Evolutionary conservation across 768 basidiomycete genomes (phyloP).

Genomic region (Floccularia luteovirens): DNA sequence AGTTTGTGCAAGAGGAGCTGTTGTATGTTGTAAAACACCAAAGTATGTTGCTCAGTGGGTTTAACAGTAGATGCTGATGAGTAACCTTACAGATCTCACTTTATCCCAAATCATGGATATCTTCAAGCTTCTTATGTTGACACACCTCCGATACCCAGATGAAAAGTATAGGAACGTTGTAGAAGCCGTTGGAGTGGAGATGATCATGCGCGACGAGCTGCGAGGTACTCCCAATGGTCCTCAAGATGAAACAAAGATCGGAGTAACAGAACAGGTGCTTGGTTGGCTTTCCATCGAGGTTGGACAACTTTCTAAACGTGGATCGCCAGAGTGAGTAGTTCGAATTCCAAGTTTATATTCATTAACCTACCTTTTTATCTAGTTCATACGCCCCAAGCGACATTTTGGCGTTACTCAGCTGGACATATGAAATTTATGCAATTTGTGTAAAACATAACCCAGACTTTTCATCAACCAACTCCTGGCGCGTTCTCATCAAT

Average conservation of each 20-base stretch:
- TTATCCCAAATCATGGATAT: slow-evolving; percentile 60
- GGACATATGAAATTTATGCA: slow-evolving; percentile 60
- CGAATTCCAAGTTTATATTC: not conserved
- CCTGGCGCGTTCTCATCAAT: slow-evolving; percentile 46
- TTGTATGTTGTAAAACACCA: slow-evolving; percentile 46
- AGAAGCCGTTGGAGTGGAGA: slow-evolving; percentile 53
- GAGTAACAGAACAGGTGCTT: slow-evolving; percentile 62
- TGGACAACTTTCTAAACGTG: slow-evolving; percentile 43
- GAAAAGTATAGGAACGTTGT: slow-evolving; percentile 63
- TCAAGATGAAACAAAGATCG: slow-evolving; percentile 37
- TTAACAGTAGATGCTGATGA: not conserved
- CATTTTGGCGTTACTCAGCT: slow-evolving; percentile 62
- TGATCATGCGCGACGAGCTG: slow-evolving; percentile 59
- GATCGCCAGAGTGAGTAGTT: slow-evolving; percentile 44
- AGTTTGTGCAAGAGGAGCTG: slow-evolving; percentile 60
- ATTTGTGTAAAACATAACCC: slow-evolving; percentile 37
- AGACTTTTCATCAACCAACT: slow-evolving; percentile 34
- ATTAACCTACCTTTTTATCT: slow-evolving; percentile 4
- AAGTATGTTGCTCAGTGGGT: slow-evolving; percentile 30
- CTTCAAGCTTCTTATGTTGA: slow-evolving; percentile 65
- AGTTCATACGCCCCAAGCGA: slow-evolving; percentile 54
- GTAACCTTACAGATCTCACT: slow-evolving; percentile 38
- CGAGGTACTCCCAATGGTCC: slow-evolving; percentile 31
- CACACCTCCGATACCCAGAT: slow-evolving; percentile 77
- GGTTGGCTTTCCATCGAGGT: slow-evolving; percentile 74